Percentiles rank a stretch among this genome's conserved stretches.
These are phyloP conservation scores for Coemansia asiatica DNA, from an alignment of 192 early-diverging fungal genomes.

Conservation along the genomic window DNA sequence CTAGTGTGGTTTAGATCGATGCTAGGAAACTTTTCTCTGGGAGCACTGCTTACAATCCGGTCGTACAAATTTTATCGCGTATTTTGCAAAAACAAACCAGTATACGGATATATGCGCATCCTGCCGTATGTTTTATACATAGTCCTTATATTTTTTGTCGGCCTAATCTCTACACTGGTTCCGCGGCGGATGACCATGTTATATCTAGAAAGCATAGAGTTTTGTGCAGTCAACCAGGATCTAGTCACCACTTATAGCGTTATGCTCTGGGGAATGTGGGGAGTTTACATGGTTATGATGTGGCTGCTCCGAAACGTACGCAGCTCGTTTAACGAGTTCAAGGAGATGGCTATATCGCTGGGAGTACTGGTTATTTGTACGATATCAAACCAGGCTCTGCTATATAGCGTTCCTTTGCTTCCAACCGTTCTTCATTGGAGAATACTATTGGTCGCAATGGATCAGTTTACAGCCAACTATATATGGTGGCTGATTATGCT, in stretches of 20 bases:
- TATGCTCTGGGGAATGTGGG: constrained; percentile 39
- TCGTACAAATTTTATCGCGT: constrained; percentile 50
- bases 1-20: constrained; percentile 51
- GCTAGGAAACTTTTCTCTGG: constrained; percentile 50
- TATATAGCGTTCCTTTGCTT: constrained; percentile 29
- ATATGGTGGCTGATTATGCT: constrained; percentile 57
- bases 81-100: constrained; percentile 42
- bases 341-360: constrained; percentile 45
- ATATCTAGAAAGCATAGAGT: constrained; percentile 35
- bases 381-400: constrained; percentile 35
- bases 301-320: constrained; percentile 54
- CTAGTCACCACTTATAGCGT: constrained; percentile 35
- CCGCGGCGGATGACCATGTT: constrained; percentile 32
- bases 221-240: constrained; percentile 47
- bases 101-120: constrained; percentile 34
- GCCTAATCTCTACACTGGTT: constrained; percentile 30
- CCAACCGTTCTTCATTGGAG: constrained; percentile 38
- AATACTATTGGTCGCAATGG: constrained; percentile 25
- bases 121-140: constrained; percentile 37
- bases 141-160: constrained; percentile 19
- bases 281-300: constrained; percentile 44
- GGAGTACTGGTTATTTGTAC: constrained; percentile 32
- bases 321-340: constrained; percentile 56
- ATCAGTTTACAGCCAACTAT: constrained; percentile 43
- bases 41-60: constrained; percentile 43